Conservation (phyloP, 2,329 filamentous ascomycete genomes). For the Fusarium palustre region DNA sequence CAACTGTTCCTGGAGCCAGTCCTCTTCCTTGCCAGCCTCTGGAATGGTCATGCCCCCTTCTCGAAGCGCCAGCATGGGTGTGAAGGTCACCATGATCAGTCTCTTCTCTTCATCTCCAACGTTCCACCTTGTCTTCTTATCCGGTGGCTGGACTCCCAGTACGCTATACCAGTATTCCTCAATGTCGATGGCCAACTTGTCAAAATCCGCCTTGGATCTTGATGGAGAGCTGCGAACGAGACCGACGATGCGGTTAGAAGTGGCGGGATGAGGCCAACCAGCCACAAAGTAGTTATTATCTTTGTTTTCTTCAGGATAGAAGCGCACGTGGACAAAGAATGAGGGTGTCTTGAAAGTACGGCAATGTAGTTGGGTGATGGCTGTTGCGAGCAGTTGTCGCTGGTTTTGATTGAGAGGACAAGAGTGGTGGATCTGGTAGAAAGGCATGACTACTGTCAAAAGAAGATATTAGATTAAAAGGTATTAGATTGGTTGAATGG, state of each 20-base stretch:
- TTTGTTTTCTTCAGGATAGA: conserved; percentile 6
- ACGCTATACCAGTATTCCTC: conserved; percentile 27
- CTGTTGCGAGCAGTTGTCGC: conserved; percentile 13
- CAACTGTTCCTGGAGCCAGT: conserved; percentile 27
- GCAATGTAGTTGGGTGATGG: conserved; percentile 34
- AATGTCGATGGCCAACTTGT: conserved; percentile 22
- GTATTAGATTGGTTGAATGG: background rate
- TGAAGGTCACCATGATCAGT: conserved; percentile 29
- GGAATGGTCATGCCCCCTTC: conserved; percentile 39
- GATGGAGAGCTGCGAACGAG: conserved; percentile 28
- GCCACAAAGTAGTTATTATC: conserved; percentile 29
- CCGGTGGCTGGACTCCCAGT: background rate
- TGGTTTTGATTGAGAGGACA: conserved; percentile 15
- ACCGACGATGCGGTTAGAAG: conserved; percentile 33
- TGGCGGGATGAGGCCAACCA: conserved; percentile 5
- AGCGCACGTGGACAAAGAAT: conserved; percentile 38
- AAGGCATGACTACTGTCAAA: conserved; percentile 21
- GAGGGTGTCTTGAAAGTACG: conserved; percentile 25
- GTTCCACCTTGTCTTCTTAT: conserved; percentile 3
- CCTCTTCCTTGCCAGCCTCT: conserved; percentile 32
- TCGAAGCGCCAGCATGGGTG: conserved; percentile 32
- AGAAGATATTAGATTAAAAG: background rate
- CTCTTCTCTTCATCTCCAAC: conserved; percentile 10
- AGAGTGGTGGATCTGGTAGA: conserved; percentile 38
- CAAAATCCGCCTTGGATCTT: conserved; percentile 24